Evolutionary conservation across 2,329 filamentous ascomycete genomes (phyloP), one percentile per base, ranked within the genome.

Genomic region (Scedosporium boydii): DNA sequence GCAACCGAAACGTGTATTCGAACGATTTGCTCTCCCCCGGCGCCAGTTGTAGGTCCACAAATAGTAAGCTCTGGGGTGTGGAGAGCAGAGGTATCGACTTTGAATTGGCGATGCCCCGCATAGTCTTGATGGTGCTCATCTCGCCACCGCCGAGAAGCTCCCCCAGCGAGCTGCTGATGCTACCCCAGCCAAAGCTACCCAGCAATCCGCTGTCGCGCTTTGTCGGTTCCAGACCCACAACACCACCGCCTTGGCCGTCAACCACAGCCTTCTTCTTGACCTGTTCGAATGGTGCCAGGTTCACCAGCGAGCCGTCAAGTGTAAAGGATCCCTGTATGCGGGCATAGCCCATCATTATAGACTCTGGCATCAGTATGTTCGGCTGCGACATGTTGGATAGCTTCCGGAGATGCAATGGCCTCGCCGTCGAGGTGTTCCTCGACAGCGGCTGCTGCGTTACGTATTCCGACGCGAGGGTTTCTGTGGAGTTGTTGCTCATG

Each of bases 311-410:
- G 0, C 92, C 92, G 70, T 99, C 95, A 6, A 99, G 77, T 0
- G 87, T 91, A 68, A 99, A 99, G 0, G 90, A 93, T 3, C 95
- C 95, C 73, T 91, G 90, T 2, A 98, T 85, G 69, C 99, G 95
- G 2, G 91, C 93, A 74, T 96, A 99, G 0, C 93, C 95, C 95
- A 99, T 99, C 86, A 99, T 96, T 61, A 99, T 77, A 1, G 88
- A 87, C 72, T 98, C 93, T 0, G 90, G 86, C 46, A 79, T 72
- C 68, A 76, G 79, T 48, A 78, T 71, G 65, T 77, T 75, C 63
- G 73, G 73, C 68, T 69, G 74, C 64, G 73, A 69, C 62, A 81
- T 69, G 60, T 74, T 76, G 29, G 82, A 80, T 64, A 74, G 76
- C 59, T 77, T 76, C 63, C 82, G 77, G 14, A 80, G 69, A 65